phyloP scores from a whole-genome alignment of 352 stramenopile genomes.

The Globisporangium mamillatum region DNA sequence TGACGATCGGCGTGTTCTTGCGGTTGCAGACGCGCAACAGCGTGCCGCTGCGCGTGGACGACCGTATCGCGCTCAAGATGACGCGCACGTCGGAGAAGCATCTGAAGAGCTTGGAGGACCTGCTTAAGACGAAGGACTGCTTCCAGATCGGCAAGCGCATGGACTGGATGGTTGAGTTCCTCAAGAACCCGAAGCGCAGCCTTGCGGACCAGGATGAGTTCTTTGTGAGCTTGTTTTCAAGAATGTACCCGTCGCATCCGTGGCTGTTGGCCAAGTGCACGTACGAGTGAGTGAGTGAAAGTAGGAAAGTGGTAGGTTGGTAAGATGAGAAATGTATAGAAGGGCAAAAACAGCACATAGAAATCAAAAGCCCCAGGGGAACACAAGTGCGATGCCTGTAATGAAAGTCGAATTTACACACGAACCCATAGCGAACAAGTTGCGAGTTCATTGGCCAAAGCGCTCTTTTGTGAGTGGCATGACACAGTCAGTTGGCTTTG shows the following conservation, averaged over 20 bases:
- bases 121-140: conserved; percentile 76
- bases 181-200: conserved; percentile 58
- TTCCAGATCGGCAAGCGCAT: conserved; percentile 72
- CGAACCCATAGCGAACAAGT: not conserved
- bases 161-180: conserved; percentile 71
- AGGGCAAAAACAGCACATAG: conserved; percentile 1
- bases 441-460: not conserved
- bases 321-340: not conserved
- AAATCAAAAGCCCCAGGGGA: not conserved
- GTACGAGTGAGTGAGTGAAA: conserved; percentile 16
- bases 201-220: conserved; percentile 86
- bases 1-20: conserved; percentile 74
- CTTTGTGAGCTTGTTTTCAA: conserved; percentile 80
- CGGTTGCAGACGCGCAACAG: conserved; percentile 74
- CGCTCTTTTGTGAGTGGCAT: not conserved
- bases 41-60: conserved; percentile 61
- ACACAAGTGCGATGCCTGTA: not conserved
- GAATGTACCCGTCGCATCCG: conserved; percentile 75
- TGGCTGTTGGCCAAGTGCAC: conserved; percentile 80
- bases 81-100: conserved; percentile 83
- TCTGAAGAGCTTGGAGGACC: conserved; percentile 58
- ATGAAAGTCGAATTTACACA: conserved; percentile 2
- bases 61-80: conserved; percentile 76
- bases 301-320: not conserved
- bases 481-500: not conserved